Percentiles rank a stretch among this genome's conserved stretches.
These are phyloP conservation scores for Anthracocystis setariae DNA, from an alignment of 1,284 basidiomycete genomes.

Conservation along the genomic window DNA sequence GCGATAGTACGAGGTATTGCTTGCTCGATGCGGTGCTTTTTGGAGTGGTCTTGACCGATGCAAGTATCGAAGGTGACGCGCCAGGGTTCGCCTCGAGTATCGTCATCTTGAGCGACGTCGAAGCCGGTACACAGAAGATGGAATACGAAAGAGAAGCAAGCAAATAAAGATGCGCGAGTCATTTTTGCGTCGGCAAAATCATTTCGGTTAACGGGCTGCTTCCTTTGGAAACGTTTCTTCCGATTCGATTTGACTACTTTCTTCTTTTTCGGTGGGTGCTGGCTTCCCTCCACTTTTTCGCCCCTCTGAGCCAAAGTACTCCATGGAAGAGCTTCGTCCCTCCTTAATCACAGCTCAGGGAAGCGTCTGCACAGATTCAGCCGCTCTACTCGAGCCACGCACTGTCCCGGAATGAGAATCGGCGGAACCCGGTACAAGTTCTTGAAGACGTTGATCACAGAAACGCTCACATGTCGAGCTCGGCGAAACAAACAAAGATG, in stretches of 20 bases:
- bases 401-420: too few relatives aligned
- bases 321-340: too few relatives aligned
- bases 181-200: background rate
- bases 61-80: constrained; percentile 1
- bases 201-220: background rate
- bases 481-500: background rate
- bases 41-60: background rate
- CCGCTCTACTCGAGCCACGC: too few relatives aligned
- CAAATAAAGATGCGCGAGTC: background rate
- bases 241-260: too few relatives aligned
- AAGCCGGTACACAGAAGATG: background rate
- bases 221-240: constrained; percentile 6
- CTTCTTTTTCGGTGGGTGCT: too few relatives aligned
- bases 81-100: background rate
- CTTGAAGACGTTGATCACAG: too few relatives aligned
- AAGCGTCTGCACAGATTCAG: too few relatives aligned
- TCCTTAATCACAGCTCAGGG: too few relatives aligned
- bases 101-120: constrained; percentile 3
- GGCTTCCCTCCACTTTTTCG: too few relatives aligned
- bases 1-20: constrained; percentile 1
- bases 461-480: too few relatives aligned
- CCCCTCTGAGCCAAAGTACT: too few relatives aligned
- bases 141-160: background rate
- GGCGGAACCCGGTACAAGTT: too few relatives aligned
- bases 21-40: background rate